Conservation (phyloP, 2,329 filamentous ascomycete species). For the Colletotrichum eleusines region DNA sequence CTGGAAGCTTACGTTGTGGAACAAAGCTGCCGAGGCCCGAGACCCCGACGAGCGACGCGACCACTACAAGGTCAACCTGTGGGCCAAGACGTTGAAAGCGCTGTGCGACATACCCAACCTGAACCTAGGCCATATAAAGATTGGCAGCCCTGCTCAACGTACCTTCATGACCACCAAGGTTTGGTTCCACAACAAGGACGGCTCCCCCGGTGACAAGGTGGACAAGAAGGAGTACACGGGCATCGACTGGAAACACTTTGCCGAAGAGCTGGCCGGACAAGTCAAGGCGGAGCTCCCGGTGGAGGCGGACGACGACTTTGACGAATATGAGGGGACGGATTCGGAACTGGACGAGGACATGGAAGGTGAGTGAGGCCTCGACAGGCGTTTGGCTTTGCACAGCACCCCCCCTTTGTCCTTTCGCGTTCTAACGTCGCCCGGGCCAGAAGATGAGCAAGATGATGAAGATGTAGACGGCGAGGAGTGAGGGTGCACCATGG, state of each 20-base stretch:
- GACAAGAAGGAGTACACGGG: conserved; percentile 49
- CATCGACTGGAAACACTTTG: conserved; percentile 52
- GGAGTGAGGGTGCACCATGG: conserved; percentile 4
- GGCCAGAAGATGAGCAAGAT: conserved; percentile 5
- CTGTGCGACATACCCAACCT: conserved; percentile 47
- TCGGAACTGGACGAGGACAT: conserved; percentile 26
- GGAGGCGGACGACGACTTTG: conserved; percentile 1
- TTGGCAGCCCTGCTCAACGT: conserved; percentile 48
- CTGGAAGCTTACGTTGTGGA: conserved; percentile 55
- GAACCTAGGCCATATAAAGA: conserved; percentile 50
- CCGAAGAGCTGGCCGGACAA: conserved; percentile 46
- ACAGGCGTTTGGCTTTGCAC: not conserved
- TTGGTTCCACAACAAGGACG: conserved; percentile 19
- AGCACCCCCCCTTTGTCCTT: not conserved
- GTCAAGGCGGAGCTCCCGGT: conserved; percentile 38
- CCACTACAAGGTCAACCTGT: conserved; percentile 50
- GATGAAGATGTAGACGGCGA: conserved; percentile 13
- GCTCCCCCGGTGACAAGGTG: not conserved
- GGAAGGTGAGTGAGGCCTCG: conserved; percentile 25
- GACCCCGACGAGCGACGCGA: conserved; percentile 4
- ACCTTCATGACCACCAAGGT: not conserved
- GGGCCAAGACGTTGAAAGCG: conserved; percentile 53
- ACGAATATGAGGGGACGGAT: conserved; percentile 9
- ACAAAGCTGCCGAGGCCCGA: not conserved
- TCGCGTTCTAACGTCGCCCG: conserved; percentile 2